Percentiles rank a stretch among this genome's conserved stretches.
Conservation (phyloP, 2,329 filamentous ascomycete genomes). For the Tolypocladium ovalisporum region DNA sequence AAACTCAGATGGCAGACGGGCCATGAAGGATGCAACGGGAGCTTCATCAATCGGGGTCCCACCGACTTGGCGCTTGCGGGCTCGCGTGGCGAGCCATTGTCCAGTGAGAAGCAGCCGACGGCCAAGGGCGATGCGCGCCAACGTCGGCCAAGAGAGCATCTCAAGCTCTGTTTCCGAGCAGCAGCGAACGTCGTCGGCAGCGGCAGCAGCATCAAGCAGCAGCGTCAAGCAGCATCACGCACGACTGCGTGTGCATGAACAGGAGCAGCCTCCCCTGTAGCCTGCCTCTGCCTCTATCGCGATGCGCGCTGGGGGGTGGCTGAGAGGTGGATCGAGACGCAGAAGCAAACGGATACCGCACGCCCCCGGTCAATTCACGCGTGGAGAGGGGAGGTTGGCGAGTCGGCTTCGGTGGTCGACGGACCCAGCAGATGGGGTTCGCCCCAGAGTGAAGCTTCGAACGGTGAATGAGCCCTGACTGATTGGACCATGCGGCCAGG, state of each 20-base stretch:
- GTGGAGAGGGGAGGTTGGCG: background rate
- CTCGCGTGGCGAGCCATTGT: slow-evolving; percentile 3
- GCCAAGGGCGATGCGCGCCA: background rate
- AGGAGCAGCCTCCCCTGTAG: background rate
- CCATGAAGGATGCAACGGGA: background rate
- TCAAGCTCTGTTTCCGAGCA: background rate
- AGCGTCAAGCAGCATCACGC: background rate
- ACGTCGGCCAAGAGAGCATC: slow-evolving; percentile 2
- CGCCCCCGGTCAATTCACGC: background rate
- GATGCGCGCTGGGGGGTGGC: background rate
- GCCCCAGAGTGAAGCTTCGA: background rate
- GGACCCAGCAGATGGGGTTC: background rate
- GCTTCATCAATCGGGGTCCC: background rate
- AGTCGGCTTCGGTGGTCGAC: background rate
- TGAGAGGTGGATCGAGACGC: background rate
- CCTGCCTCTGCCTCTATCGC: background rate
- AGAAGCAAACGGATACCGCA: background rate
- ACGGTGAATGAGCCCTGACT: slow-evolving; percentile 13
- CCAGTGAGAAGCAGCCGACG: slow-evolving; percentile 2
- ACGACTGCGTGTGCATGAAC: background rate
- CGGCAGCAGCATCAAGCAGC: background rate
- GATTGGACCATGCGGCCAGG: slow-evolving; percentile 9
- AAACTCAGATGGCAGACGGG: background rate
- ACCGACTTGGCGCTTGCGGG: background rate
- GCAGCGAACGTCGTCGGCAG: background rate